Evolutionary conservation across 805 yeast species (phyloP), one percentile per base, ranked within the genome.

Genomic region (Babjeviella inositovora): DNA sequence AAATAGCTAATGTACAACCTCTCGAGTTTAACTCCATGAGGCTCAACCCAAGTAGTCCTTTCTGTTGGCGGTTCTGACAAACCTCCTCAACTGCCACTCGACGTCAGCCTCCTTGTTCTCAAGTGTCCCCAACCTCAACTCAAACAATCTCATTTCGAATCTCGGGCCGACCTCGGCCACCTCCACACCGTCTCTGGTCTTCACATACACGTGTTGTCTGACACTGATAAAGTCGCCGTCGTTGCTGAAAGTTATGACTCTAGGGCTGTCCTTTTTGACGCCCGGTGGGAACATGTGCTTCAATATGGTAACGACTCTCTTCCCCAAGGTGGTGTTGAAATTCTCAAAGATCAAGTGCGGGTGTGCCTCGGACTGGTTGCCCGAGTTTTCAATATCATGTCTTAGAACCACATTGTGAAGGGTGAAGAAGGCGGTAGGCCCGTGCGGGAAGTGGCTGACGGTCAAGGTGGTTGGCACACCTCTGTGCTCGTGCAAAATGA

Each of bases 101-200:
- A 81, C 70, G 41, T 90, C 98, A 7, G 96, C 94, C 46, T 90
- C 96, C 52, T 80, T 80, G 45, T 87, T 84, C 36, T 90, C 98
- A 32, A 87, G 49, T 20, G 94, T 81, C 3, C 99, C 96, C 34
- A 90, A 58, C 39, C 73, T 66, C 33, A 90, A 53, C 47, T 87
- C 96, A 45, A 70, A 90, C 33, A 90, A 53, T 43, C 84, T 68
- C 97, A 90, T 85, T 50, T 90, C 98, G 38, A 90, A 90, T 32
- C 99, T 60, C n/a, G 99, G 99, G 0, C 99, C 99, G 17, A 90
- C 77, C 45, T 90, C 99, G 28, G 95, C 85, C 27, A 90, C 50
- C 45, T 90, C 97, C 2, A 84, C 94, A 17, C 70, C 63, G 31
- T 84, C 94, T 35, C 75, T 73, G 0, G 95, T 82, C 42, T 70